phyloP scores from a whole-genome alignment of 768 basidiomycete species.

The Pleurotus tuber-regium region DNA sequence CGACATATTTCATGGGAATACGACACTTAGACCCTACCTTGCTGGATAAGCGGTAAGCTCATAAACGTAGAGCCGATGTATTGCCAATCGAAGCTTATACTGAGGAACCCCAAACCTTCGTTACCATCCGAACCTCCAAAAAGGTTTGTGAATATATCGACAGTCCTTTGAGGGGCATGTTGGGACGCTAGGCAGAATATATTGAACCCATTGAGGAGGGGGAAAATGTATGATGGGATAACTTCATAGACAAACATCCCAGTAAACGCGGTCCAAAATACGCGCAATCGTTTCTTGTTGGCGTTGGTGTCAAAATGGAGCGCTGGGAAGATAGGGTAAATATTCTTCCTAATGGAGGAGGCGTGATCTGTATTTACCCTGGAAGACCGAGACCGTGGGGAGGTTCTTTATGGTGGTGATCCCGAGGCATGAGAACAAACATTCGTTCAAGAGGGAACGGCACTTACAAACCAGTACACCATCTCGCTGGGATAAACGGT shows the following conservation, averaged over 20 bases:
- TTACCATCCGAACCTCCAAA: constrained; percentile 69
- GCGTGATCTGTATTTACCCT: constrained; percentile 34
- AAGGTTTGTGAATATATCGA: constrained; percentile 54
- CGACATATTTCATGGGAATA: too few species aligned
- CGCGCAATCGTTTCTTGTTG: constrained; percentile 46
- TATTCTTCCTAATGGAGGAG: not conserved
- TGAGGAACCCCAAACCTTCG: constrained; percentile 62
- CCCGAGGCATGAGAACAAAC: not conserved
- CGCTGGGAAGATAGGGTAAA: constrained; percentile 25
- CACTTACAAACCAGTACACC: constrained; percentile 56
- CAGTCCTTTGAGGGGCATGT: constrained; percentile 37
- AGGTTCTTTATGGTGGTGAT: constrained; percentile 36
- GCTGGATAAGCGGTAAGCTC: constrained; percentile 54
- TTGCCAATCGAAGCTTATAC: constrained; percentile 68
- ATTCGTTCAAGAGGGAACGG: not conserved
- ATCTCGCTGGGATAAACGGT: constrained; percentile 62
- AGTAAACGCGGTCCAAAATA: constrained; percentile 50
- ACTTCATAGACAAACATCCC: constrained; percentile 54
- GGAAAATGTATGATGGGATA: constrained; percentile 59
- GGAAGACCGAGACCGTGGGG: constrained; percentile 58
- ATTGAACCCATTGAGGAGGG: constrained; percentile 58
- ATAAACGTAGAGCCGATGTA: constrained; percentile 53
- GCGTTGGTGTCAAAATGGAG: constrained; percentile 45
- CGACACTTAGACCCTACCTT: constrained; percentile 34
- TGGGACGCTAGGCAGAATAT: constrained; percentile 61